These are phyloP conservation scores for Talaromyces wortmannii DNA, from an alignment of 495 filamentous ascomycete genomes.

Conservation along the genomic window DNA sequence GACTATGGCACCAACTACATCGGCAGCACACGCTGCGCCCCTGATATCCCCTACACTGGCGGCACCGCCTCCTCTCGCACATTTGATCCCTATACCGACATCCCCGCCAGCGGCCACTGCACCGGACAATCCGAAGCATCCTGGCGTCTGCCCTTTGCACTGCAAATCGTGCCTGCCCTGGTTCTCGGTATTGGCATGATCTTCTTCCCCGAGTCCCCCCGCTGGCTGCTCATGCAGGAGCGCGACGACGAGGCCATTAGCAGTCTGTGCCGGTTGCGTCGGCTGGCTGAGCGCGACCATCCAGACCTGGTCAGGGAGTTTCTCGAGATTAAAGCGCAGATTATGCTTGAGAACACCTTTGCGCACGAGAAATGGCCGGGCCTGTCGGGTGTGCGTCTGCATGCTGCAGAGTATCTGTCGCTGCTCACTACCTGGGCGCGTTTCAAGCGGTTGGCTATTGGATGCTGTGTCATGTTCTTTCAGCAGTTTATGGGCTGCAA, in stretches of 20 bases:
- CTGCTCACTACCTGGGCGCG: slow-evolving; percentile 66
- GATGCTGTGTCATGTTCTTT: slow-evolving; percentile 74
- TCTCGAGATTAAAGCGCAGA: slow-evolving; percentile 75
- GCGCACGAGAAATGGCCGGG: slow-evolving; percentile 65
- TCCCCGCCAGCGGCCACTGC: slow-evolving; percentile 26
- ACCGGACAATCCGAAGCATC: slow-evolving; percentile 56
- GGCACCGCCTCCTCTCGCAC: slow-evolving; percentile 39
- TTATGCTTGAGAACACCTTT: slow-evolving; percentile 71
- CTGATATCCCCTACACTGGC: slow-evolving; percentile 56
- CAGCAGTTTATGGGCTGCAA: slow-evolving; percentile 67
- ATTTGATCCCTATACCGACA: slow-evolving; percentile 38
- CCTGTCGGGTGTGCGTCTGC: slow-evolving; percentile 48
- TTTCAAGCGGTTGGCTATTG: slow-evolving; percentile 68
- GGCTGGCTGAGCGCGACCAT: slow-evolving; percentile 40
- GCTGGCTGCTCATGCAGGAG: slow-evolving; percentile 70
- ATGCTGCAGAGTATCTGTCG: slow-evolving; percentile 50
- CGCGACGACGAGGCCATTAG: slow-evolving; percentile 63
- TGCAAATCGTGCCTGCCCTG: slow-evolving; percentile 55
- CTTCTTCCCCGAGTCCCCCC: slow-evolving; percentile 76
- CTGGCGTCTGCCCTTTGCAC: slow-evolving; percentile 60
- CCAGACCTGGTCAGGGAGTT: slow-evolving; percentile 69
- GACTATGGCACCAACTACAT: slow-evolving; percentile 51
- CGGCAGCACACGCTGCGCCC: slow-evolving; percentile 32
- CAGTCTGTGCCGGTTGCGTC: slow-evolving; percentile 63
- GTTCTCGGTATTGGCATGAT: slow-evolving; percentile 63